Evolutionary conservation across 176 grass and related monocot species (phyloP).

Genomic region (Microstegium vimineum): DNA sequence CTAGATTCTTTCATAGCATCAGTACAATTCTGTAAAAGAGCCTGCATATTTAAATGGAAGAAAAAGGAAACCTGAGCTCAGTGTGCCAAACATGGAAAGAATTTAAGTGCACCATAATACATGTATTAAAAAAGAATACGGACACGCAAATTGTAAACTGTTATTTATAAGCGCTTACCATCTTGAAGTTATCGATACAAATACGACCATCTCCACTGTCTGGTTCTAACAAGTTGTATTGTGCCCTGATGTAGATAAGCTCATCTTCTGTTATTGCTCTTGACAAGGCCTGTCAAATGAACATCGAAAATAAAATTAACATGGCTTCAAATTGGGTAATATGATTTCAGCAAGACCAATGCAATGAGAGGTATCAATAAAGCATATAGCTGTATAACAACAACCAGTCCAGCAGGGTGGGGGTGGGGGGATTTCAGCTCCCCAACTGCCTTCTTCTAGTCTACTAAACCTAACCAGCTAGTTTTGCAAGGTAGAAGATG

Average conservation of each 20-base stretch:
- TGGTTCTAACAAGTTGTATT: conserved; percentile 87
- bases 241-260: conserved; percentile 79
- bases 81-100: background rate
- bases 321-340: background rate
- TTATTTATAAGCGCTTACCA: conserved; percentile 42
- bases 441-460: background rate
- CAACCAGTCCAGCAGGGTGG: too few species aligned
- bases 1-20: conserved; percentile 97
- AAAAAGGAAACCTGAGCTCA: background rate
- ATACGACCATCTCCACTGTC: conserved; percentile 66
- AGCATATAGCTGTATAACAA: background rate
- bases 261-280: conserved; percentile 91
- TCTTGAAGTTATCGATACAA: conserved; percentile 86
- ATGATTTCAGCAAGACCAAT: background rate
- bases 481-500: background rate
- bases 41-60: conserved; percentile 47
- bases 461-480: conserved; percentile 13
- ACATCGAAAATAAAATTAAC: background rate
- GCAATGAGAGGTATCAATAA: conserved; percentile 11
- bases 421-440: background rate
- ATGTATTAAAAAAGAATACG: background rate
- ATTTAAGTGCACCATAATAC: background rate
- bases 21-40: conserved; percentile 71
- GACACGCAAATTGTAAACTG: background rate
- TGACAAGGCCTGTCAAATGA: conserved; percentile 71